These are phyloP conservation scores for Leucosporidium creatinivorum DNA, from an alignment of 768 basidiomycete species.

Conservation along the genomic window DNA sequence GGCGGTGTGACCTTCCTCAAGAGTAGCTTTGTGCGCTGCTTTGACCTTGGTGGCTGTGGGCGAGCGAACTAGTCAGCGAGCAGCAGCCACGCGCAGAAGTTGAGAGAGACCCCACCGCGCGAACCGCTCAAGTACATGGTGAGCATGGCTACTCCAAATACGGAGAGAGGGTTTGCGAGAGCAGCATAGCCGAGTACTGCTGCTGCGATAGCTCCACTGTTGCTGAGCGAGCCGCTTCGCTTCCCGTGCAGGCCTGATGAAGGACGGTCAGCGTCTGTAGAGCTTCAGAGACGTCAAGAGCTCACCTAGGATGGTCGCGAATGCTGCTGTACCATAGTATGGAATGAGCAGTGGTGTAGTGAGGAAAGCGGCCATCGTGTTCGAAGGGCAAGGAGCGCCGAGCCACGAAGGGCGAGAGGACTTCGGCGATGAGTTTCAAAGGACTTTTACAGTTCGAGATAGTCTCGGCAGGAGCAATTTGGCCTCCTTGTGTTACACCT, in stretches of 20 bases:
- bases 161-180: conserved; percentile 59
- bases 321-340: no score
- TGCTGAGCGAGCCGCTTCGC: conserved; percentile 65
- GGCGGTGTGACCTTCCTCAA: conserved; percentile 66
- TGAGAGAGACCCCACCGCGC: neutral
- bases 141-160: conserved; percentile 61
- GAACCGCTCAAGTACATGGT: conserved; percentile 67
- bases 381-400: no score
- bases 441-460: no score
- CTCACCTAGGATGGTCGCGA: no score
- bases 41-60: conserved; percentile 41
- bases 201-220: conserved; percentile 67
- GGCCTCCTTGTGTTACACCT: no score
- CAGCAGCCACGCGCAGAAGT: neutral
- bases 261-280: no score
- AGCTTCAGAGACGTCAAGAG: no score
- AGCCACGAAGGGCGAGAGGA: no score
- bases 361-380: no score
- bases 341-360: no score
- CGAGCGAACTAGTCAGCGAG: neutral
- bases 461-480: no score
- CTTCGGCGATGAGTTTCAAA: no score
- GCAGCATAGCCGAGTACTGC: conserved; percentile 66
- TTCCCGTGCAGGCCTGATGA: conserved; percentile 46
- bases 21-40: conserved; percentile 57